These are phyloP conservation scores for Medicago ruthenica DNA, from an alignment of 306 rosid species.

Conservation along the genomic window DNA sequence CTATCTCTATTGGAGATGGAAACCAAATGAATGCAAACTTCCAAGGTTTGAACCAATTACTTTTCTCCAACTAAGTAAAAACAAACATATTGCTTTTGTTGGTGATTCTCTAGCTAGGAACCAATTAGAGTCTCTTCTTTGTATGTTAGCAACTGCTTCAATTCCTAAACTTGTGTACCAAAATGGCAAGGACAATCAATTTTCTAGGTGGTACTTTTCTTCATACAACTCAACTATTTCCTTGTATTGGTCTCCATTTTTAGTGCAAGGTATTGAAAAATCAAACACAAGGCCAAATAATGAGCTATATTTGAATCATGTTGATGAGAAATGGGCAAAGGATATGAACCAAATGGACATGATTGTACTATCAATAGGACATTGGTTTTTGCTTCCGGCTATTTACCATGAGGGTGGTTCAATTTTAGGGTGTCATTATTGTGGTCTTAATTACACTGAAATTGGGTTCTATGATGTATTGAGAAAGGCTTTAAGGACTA, in stretches of 20 bases:
- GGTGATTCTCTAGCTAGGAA: constrained; percentile 97
- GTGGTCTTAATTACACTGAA: constrained; percentile 82
- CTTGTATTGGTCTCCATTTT: constrained; percentile 90
- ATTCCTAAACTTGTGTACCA: constrained; percentile 61
- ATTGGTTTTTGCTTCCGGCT: constrained; percentile 89
- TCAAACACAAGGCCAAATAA: constrained; percentile 58
- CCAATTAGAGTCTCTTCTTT: constrained; percentile 89
- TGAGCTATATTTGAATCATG: constrained; percentile 59
- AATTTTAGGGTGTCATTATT: constrained; percentile 80
- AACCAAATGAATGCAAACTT: constrained; percentile 65
- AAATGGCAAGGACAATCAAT: constrained; percentile 59
- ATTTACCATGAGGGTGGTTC: constrained; percentile 67
- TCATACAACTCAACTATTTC: constrained; percentile 66
- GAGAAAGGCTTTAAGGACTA: constrained; percentile 64
- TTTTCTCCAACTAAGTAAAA: constrained; percentile 59
- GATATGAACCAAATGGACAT: constrained; percentile 59
- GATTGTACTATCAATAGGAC: constrained; percentile 80
- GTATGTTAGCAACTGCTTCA: constrained; percentile 68
- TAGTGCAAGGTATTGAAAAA: constrained; percentile 78
- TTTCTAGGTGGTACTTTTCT: constrained; percentile 68
- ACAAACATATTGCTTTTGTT: constrained; percentile 80
- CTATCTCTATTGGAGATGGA: constrained; percentile 84
- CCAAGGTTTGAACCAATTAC: constrained; percentile 79
- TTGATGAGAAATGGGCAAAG: constrained; percentile 71
- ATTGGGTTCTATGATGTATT: constrained; percentile 74